Evolutionary conservation across 441 rosid species (phyloP).

Genomic region (Pelargonium fulgidum): DNA sequence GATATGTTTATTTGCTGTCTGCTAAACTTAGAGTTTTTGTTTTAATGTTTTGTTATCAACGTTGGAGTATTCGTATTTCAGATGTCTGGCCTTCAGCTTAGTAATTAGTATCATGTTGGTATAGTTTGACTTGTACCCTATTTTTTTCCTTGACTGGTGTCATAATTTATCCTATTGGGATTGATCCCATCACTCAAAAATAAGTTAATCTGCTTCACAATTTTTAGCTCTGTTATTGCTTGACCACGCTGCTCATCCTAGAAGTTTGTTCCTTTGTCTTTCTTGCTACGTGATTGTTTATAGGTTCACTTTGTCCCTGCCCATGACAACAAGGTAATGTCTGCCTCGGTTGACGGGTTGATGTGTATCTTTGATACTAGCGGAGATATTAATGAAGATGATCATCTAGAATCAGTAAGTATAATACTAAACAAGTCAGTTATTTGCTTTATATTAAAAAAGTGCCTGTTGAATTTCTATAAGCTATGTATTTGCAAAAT

Average conservation of each 20-base stretch:
- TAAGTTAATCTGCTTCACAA: neutral
- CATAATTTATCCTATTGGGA: neutral
- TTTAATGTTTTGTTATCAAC: too few relatives aligned
- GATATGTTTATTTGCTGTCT: neutral
- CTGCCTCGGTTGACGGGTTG: slow-evolving; percentile 92
- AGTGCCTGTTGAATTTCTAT: neutral
- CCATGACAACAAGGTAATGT: slow-evolving; percentile 57
- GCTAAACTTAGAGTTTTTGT: too few relatives aligned
- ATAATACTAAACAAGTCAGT: neutral
- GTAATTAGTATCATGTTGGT: neutral
- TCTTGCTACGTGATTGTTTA: slow-evolving; percentile 10
- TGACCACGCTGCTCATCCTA: neutral
- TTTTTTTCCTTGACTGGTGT: neutral
- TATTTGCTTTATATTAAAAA: neutral
- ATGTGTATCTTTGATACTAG: slow-evolving; percentile 64
- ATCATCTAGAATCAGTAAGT: slow-evolving; percentile 83
- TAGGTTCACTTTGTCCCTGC: slow-evolving; percentile 77
- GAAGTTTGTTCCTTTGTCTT: neutral
- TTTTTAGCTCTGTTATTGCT: neutral
- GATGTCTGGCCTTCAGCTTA: neutral
- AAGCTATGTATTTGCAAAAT: neutral
- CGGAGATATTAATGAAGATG: slow-evolving; percentile 76
- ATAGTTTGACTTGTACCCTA: neutral
- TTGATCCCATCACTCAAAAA: neutral
- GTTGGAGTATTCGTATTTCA: neutral